Evolutionary conservation across 2,329 filamentous ascomycete genomes (phyloP).

Genomic region (Monilinia fructigena): DNA sequence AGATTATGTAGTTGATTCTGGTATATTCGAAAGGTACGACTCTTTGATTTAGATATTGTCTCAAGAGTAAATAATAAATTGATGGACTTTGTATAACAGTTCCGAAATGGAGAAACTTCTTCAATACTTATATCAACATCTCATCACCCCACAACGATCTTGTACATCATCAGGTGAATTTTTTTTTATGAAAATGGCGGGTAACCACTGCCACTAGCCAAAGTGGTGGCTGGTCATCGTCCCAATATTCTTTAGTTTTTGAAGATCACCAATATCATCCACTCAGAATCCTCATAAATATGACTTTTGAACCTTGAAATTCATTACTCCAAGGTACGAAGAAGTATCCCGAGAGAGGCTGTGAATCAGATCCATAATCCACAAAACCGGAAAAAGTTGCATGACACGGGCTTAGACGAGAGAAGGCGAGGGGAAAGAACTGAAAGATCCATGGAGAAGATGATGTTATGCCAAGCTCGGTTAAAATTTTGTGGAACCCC

Average conservation of each 20-base stretch:
- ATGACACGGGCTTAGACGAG: background rate
- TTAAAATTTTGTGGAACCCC: constrained; percentile 30
- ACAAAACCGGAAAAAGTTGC: constrained; percentile 4
- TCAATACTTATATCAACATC: constrained; percentile 13
- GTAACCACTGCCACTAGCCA: background rate
- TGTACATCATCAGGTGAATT: background rate
- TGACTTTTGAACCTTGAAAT: background rate
- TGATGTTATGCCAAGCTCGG: constrained; percentile 20
- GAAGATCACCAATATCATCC: background rate
- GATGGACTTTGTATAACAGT: constrained; percentile 1
- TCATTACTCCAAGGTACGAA: constrained; percentile 10
- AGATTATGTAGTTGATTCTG: background rate
- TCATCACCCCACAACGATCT: constrained; percentile 11
- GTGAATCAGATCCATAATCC: background rate
- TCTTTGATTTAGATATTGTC: background rate
- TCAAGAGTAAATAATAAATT: background rate
- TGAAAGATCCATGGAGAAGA: constrained; percentile 9
- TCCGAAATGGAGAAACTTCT: background rate
- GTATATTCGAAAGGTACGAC: background rate
- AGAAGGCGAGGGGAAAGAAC: background rate
- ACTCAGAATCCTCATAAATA: background rate
- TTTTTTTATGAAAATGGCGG: constrained; percentile 14
- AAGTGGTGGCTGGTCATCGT: constrained; percentile 17
- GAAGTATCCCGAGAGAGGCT: background rate
- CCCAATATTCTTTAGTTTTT: constrained; percentile 4